Percentiles rank a stretch among this genome's conserved stretches.
These are phyloP conservation scores for Pseudoturritis turrita DNA, from an alignment of 345 rosid species.

Conservation along the genomic window DNA sequence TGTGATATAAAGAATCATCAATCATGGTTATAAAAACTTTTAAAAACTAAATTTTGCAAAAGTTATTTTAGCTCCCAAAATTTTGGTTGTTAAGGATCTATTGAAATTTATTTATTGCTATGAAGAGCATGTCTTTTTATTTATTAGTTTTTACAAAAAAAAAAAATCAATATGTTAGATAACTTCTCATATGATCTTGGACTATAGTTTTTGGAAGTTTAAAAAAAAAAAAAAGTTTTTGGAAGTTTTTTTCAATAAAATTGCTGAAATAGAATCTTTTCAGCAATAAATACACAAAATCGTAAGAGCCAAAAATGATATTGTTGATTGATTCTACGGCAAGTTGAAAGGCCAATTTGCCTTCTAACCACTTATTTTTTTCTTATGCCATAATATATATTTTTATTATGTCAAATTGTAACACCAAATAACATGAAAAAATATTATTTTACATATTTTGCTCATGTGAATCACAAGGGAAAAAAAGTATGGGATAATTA, in stretches of 20 bases:
- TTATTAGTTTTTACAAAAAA: not conserved
- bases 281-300: not conserved
- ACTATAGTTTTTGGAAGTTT: constrained; percentile 2
- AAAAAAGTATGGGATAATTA: not conserved
- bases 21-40: not conserved
- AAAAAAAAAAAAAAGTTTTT: no score
- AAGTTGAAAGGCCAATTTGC: constrained; percentile 32
- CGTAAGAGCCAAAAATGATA: constrained; percentile 26
- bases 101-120: not conserved
- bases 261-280: not conserved
- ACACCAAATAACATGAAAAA: not conserved
- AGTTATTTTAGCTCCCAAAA: not conserved
- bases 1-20: constrained; percentile 7
- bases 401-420: not conserved
- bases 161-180: not conserved
- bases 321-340: constrained; percentile 25
- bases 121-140: not conserved
- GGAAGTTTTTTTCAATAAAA: not conserved
- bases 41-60: not conserved
- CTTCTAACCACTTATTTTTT: constrained; percentile 14
- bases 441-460: not conserved
- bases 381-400: not conserved
- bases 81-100: not conserved
- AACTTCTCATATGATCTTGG: not conserved
- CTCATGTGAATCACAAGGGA: not conserved